Base-by-base conservation (phyloP, 192 early-diverging fungal species). In the Geranomyces variabilis region DNA sequence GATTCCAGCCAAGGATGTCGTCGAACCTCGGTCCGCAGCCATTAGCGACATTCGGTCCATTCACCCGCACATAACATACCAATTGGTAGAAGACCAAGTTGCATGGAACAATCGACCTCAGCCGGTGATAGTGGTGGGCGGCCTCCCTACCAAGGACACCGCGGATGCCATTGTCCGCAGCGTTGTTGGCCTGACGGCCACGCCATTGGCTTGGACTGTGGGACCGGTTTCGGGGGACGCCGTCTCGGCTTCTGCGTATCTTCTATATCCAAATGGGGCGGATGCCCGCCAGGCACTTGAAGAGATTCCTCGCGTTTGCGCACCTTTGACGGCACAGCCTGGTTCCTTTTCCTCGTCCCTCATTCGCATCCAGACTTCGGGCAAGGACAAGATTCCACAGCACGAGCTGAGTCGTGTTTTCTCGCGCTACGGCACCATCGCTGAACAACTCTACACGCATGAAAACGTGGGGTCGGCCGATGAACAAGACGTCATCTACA, bases 351-450 rank as follows among this genome's bases (percentile, higher is more conserved):
- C 46, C 22, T 51, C 72, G 14, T 45, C 49, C 51, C 21, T 67
- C 4, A 44, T 74, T 29, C 72, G 63, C 24, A 60, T 74, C 17
- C 31, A 28, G 17, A 66, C 31, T 29, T n/a, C 51, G n/a, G 15
- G 14, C 63, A 30, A 17, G 12, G 61, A 55, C 1, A 17, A 28
- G 21, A 67, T 74, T 33, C 64, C 63, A 17, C 72, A 21, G 15
- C 33, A 66, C 12, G 72, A 74, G 43, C 33, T 74, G 17, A 67
- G 63, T 30, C 63, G 72, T 30, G 72, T 67, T 4, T 74, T 74
- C 41, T 62, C 57, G 21, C 72, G 72, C 13, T 74, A 74, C 45
- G 72, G 72, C 26, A 58, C 14, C 12, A 67, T 74, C 19, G 51
- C 26, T 21, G 21, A 47, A 12, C 72, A 74, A 36, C 5, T 59